A percentile compares a stretch with the other conserved stretches of the same genome.
phyloP scores from a whole-genome alignment of 2,329 filamentous ascomycete genomes.

The Aspergillus fischeri region DNA sequence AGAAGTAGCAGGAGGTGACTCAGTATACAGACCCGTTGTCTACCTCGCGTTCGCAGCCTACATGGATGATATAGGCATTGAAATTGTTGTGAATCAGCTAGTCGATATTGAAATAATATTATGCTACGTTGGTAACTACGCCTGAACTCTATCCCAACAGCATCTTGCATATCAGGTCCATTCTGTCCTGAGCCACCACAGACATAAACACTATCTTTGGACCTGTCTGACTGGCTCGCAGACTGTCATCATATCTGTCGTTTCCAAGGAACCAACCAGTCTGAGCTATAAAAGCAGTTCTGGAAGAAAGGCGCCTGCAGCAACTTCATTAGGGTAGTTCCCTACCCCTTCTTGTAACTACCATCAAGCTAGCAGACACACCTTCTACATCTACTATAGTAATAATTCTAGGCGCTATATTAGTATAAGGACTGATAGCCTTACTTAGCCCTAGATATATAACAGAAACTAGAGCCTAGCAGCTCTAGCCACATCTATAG shows the following conservation, averaged over 20 bases:
- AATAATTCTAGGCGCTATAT: too few relatives aligned
- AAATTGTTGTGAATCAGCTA: background rate
- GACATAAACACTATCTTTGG: background rate
- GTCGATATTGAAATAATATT: background rate
- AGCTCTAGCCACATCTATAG: too few relatives aligned
- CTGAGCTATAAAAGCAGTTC: too few relatives aligned
- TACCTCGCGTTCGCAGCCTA: background rate
- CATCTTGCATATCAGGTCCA: background rate
- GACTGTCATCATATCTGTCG: too few relatives aligned
- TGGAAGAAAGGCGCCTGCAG: background rate
- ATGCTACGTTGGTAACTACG: background rate
- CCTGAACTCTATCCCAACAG: background rate
- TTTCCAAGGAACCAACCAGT: too few relatives aligned
- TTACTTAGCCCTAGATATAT: too few relatives aligned
- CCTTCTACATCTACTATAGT: too few relatives aligned
- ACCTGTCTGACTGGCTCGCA: background rate
- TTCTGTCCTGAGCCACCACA: background rate
- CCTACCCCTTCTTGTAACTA: too few relatives aligned
- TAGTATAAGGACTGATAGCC: too few relatives aligned
- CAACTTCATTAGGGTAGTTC: background rate
- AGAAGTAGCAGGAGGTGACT: background rate
- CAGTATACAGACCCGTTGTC: background rate
- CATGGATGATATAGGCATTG: background rate
- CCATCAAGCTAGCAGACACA: too few relatives aligned
- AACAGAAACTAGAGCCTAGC: too few relatives aligned